Evolutionary conservation across 805 yeast genomes (phyloP), one percentile per base, ranked within the genome.

Genomic region (Nakazawaea pomicola): DNA sequence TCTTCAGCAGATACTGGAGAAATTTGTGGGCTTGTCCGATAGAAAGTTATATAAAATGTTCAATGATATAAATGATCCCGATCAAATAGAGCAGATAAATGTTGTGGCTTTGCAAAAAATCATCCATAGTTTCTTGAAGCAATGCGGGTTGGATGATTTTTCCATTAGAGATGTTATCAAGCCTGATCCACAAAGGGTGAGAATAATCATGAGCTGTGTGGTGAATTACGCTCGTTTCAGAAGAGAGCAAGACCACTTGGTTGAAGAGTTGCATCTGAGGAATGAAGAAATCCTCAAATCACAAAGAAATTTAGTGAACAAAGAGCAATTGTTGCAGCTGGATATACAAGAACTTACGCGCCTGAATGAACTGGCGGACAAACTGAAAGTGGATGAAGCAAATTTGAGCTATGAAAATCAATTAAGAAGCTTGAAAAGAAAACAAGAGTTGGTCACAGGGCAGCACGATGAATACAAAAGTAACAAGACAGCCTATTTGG

Each of bases 151-250:
- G 2, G 69, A 76, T 43, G 95, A 89, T 58, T 84, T 88, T 54
- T 74, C 79, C 32, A 65, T 88, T 38, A 68, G 75, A 62, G 96
- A 89, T 61, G 64, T 89, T 23, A 67, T 76, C 44, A 78, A 78
- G 49, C 96, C 96, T 0, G 95, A 88, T n/a, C 66, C 84, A 0
- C 60, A 57, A 29, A 66, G 95, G 44, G 68, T 77, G 1, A 65
- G 78, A 46, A 64, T 91, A 35, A 68, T 87, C 16, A 59, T 88
- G 20, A 86, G 95, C 55, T 93, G 93, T 1, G 78, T 88, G 37
- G 83, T 88, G 17, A 89, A 89, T 56, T 89, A 77, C 67, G 95
- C 95, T 1, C 65, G 91, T 43, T 88, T 84, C 53, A 71, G 95
- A 49, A 95, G 86, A 50, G 87, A 80, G 48, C 79, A 84, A 45